Evolutionary conservation across 1,284 basidiomycete genomes (phyloP).

Genomic region (Pyrrhoderma lamaoense): DNA sequence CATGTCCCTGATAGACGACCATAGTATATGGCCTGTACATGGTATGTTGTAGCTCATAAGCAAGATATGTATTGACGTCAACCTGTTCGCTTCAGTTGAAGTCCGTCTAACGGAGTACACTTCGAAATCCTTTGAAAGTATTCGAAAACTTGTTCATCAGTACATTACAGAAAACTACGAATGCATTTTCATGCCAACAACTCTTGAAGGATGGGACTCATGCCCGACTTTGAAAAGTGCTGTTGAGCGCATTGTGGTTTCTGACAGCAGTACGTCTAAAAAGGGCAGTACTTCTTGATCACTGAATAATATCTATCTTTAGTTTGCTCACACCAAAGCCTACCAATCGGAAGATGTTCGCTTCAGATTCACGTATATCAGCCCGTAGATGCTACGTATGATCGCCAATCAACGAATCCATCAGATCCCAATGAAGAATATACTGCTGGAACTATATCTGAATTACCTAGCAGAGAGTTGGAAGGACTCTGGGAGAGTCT

Average conservation of each 20-base stretch:
- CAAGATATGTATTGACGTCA: neutral
- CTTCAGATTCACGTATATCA: slow-evolving; percentile 87
- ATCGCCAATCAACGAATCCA: slow-evolving; percentile 42
- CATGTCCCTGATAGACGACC: too few species aligned
- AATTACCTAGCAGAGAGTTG: slow-evolving; percentile 74
- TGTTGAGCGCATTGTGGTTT: slow-evolving; percentile 73
- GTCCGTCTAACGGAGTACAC: slow-evolving; percentile 65
- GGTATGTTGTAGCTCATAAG: slow-evolving; percentile 30
- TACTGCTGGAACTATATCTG: slow-evolving; percentile 80
- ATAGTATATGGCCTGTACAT: slow-evolving; percentile 48
- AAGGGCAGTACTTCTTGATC: neutral
- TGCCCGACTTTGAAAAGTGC: slow-evolving; percentile 62
- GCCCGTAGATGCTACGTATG: slow-evolving; percentile 45
- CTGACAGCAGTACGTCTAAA: slow-evolving; percentile 41
- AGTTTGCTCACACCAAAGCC: slow-evolving; percentile 23
- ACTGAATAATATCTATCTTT: slow-evolving; percentile 28
- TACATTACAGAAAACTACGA: slow-evolving; percentile 56
- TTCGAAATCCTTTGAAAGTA: slow-evolving; percentile 63
- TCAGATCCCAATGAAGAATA: slow-evolving; percentile 44
- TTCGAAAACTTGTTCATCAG: slow-evolving; percentile 54
- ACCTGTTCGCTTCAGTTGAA: slow-evolving; percentile 53
- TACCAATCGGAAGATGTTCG: slow-evolving; percentile 49
- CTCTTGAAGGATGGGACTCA: slow-evolving; percentile 67
- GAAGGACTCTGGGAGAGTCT: slow-evolving; percentile 91
- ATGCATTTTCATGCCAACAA: slow-evolving; percentile 57